phyloP scores from a whole-genome alignment of 176 grass and related monocot genomes.

The Bolboschoenus planiculmis region DNA sequence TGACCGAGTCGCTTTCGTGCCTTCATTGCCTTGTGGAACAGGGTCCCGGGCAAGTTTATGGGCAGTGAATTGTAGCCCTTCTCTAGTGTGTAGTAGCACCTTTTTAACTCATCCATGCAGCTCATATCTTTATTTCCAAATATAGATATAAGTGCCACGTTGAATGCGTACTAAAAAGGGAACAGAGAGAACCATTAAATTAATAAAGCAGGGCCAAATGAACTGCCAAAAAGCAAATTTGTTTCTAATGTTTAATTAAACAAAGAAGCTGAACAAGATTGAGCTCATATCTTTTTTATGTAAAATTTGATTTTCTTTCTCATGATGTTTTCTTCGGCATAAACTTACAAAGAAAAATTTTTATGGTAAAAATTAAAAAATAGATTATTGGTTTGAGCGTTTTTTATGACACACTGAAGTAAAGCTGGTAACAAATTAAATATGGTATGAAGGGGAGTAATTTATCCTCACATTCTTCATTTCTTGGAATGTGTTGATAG shows the following conservation, averaged over 20 bases:
- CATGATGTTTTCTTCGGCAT: neutral
- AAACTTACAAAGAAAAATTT: too few species aligned
- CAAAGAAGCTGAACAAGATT: neutral
- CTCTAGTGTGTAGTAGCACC: conserved; percentile 88
- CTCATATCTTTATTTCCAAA: conserved; percentile 77
- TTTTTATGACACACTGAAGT: neutral
- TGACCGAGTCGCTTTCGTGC: conserved; percentile 54
- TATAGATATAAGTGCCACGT: conserved; percentile 91
- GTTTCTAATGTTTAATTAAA: neutral
- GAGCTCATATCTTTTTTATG: neutral
- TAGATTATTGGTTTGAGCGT: neutral
- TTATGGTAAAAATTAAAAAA: neutral
- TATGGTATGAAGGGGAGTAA: neutral
- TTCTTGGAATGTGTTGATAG: conserved; percentile 87
- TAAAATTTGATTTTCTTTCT: neutral
- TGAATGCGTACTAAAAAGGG: conserved; percentile 67
- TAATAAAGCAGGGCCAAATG: neutral
- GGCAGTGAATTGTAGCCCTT: conserved; percentile 98
- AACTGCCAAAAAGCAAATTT: neutral
- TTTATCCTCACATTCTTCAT: conserved; percentile 72
- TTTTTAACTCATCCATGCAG: conserved; percentile 86
- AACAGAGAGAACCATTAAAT: neutral
- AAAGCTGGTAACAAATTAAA: neutral
- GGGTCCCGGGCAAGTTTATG: conserved; percentile 74
- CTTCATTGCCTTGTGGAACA: conserved; percentile 97